These are phyloP conservation scores for Fusarium proliferatum DNA, from an alignment of 2,329 filamentous ascomycete genomes.

Conservation along the genomic window DNA sequence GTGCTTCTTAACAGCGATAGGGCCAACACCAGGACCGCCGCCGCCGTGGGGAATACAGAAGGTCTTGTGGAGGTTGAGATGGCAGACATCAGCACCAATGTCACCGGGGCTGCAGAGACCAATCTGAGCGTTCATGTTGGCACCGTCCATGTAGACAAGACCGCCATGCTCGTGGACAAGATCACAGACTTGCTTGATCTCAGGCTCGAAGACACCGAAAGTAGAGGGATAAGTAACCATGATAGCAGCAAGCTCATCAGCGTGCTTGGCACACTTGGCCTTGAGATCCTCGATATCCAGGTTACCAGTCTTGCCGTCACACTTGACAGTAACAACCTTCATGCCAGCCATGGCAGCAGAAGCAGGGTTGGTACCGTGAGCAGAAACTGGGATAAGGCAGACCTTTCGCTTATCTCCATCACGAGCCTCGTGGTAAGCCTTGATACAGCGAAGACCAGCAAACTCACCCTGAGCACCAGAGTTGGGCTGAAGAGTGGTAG, in stretches of 20 bases:
- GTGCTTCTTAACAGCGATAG: conserved; percentile 90
- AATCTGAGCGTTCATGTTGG: conserved; percentile 98
- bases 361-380: conserved; percentile 95
- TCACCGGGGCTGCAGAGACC: conserved; percentile 93
- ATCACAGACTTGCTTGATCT: conserved; percentile 85
- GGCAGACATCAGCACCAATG: conserved; percentile 97
- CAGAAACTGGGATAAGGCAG: conserved; percentile 93
- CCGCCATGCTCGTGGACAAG: conserved; percentile 89
- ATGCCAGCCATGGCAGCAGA: conserved; percentile 96
- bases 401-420: conserved; percentile 78
- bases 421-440: conserved; percentile 78
- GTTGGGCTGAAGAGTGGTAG: conserved; percentile 91
- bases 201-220: conserved; percentile 93
- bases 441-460: conserved; percentile 86
- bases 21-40: conserved; percentile 92
- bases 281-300: conserved; percentile 89
- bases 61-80: conserved; percentile 97
- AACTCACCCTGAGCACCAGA: conserved; percentile 97
- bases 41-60: conserved; percentile 98
- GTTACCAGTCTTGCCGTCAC: conserved; percentile 87
- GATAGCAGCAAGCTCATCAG: conserved; percentile 86
- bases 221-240: conserved; percentile 98
- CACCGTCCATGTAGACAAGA: conserved; percentile 99
- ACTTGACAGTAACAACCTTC: conserved; percentile 93
- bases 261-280: conserved; percentile 88